phyloP scores from a whole-genome alignment of 345 rosid species.

The Citrus sinensis region DNA sequence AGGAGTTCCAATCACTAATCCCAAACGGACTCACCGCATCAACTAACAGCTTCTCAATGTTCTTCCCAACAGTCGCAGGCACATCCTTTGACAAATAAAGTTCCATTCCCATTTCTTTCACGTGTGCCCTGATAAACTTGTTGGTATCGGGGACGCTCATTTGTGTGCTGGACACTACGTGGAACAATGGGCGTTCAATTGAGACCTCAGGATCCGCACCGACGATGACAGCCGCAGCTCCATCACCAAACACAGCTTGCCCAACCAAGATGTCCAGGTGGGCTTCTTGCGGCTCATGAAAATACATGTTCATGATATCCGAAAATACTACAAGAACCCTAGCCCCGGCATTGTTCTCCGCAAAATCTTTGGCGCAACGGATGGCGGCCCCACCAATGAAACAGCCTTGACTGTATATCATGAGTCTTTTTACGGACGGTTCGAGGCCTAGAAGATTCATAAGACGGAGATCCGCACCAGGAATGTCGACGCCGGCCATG shows the following conservation, averaged over 20 bases:
- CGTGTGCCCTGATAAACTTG: not conserved
- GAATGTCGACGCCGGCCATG: conserved; percentile 31
- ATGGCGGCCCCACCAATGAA: conserved; percentile 4
- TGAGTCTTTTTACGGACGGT: conserved; percentile 30
- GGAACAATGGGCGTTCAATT: not conserved
- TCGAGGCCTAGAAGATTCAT: conserved; percentile 34
- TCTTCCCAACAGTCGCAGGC: not conserved
- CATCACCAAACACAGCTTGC: not conserved
- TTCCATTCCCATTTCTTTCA: not conserved
- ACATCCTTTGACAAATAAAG: not conserved
- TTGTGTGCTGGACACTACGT: not conserved
- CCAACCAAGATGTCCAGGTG: not conserved
- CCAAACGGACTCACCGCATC: not conserved
- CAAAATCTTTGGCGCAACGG: not conserved
- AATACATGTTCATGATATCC: not conserved
- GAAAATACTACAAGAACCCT: not conserved
- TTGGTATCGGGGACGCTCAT: not conserved
- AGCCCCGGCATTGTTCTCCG: not conserved
- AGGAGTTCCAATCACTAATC: not conserved
- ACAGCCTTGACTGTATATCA: conserved; percentile 35
- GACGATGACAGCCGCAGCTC: not conserved
- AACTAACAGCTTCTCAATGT: not conserved
- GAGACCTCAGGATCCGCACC: not conserved
- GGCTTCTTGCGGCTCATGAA: not conserved
- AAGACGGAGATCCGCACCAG: conserved; percentile 40